Conservation (phyloP, 768 basidiomycete genomes). For the Kwoniella sp. region DNA sequence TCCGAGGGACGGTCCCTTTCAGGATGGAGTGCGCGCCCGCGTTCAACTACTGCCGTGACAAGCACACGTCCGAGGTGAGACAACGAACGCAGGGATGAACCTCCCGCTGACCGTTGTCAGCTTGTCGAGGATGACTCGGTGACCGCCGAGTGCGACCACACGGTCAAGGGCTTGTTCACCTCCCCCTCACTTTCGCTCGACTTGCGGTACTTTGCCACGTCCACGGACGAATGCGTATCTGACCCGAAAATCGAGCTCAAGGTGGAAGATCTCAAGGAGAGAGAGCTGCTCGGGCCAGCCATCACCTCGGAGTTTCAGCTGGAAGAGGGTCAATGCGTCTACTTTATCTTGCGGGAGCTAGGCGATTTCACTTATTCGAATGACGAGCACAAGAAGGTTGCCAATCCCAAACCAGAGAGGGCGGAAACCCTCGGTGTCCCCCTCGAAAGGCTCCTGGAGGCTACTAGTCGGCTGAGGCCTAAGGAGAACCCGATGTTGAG, state of each 20-base stretch:
- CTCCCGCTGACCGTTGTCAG: slow-evolving; percentile 1
- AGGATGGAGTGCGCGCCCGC: slow-evolving; percentile 89
- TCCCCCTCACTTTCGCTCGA: slow-evolving; percentile 54
- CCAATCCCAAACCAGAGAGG: slow-evolving; percentile 51
- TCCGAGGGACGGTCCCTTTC: slow-evolving; percentile 75
- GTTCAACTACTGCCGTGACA: slow-evolving; percentile 83
- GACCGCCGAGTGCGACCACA: slow-evolving; percentile 44
- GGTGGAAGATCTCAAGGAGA: slow-evolving; percentile 58
- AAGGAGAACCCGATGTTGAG: slow-evolving; percentile 71
- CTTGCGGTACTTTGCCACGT: slow-evolving; percentile 67
- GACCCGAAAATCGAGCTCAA: slow-evolving; percentile 60
- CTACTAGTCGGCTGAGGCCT: slow-evolving; percentile 55
- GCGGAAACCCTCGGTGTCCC: slow-evolving; percentile 55
- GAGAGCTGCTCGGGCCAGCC: slow-evolving; percentile 69
- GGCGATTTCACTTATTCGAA: slow-evolving; percentile 51
- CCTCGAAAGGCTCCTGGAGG: slow-evolving; percentile 55
- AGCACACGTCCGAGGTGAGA: slow-evolving; percentile 60
- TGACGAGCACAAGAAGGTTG: slow-evolving; percentile 41
- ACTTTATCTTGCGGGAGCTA: slow-evolving; percentile 74
- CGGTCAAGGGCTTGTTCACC: slow-evolving; percentile 54
- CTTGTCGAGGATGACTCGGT: slow-evolving; percentile 51
- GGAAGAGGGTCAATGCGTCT: slow-evolving; percentile 81
- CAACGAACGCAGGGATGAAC: background rate
- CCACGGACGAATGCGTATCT: slow-evolving; percentile 54
- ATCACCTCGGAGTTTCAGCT: slow-evolving; percentile 61